These are phyloP conservation scores for Fusarium verrucosum DNA, from an alignment of 2,329 filamentous ascomycete genomes.

Conservation along the genomic window DNA sequence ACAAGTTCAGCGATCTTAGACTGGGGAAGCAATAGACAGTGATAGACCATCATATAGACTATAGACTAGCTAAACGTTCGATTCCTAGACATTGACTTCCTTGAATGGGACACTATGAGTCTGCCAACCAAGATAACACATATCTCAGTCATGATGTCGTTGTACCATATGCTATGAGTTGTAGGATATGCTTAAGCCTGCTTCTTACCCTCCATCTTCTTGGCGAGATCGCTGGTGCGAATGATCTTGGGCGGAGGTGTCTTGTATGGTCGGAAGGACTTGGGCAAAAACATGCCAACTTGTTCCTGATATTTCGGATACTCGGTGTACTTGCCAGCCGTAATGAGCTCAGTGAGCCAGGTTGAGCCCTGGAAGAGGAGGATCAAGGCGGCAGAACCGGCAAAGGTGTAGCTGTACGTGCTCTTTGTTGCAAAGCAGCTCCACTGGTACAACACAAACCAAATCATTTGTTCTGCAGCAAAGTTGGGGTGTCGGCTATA, in stretches of 20 bases:
- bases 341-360: constrained; percentile 85
- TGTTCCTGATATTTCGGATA: constrained; percentile 85
- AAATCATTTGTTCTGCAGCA: constrained; percentile 88
- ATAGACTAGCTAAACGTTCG: constrained; percentile 27
- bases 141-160: not conserved
- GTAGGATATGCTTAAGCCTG: constrained; percentile 19
- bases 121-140: not conserved
- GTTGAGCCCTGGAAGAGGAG: constrained; percentile 90
- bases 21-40: constrained; percentile 34
- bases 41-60: constrained; percentile 25
- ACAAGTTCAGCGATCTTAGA: constrained; percentile 80
- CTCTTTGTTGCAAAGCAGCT: constrained; percentile 76
- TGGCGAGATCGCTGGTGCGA: constrained; percentile 61
- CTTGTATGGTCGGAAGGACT: constrained; percentile 55
- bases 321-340: constrained; percentile 83
- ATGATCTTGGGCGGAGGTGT: constrained; percentile 58
- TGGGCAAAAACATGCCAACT: constrained; percentile 86
- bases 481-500: constrained; percentile 96
- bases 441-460: constrained; percentile 91
- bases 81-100: not conserved
- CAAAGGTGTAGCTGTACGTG: constrained; percentile 79
- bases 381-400: constrained; percentile 75
- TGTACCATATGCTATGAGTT: not conserved
- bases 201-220: constrained; percentile 55
- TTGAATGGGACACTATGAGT: no score